Evolutionary conservation across 805 yeast genomes (phyloP).

Genomic region (Priceomyces carsonii): DNA sequence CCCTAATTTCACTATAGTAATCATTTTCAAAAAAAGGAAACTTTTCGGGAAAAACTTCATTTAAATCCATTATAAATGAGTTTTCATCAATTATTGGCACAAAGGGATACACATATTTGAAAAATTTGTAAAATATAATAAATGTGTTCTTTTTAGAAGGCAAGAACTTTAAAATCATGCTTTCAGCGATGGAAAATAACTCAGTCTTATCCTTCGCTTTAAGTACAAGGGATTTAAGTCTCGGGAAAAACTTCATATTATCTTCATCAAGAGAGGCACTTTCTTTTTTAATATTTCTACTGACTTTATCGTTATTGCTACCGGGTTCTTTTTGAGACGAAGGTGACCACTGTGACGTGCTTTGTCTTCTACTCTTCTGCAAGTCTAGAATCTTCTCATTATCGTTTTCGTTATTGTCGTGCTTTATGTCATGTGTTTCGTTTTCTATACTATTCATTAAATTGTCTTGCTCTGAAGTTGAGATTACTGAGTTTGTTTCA

Average conservation of each 20-base stretch:
- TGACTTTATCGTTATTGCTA: neutral
- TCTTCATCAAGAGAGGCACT: slow-evolving; percentile 3
- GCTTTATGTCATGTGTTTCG: too few relatives aligned
- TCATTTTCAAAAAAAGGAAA: slow-evolving; percentile 20
- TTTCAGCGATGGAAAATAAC: slow-evolving; percentile 28
- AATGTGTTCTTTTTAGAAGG: slow-evolving; percentile 28
- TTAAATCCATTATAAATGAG: slow-evolving; percentile 25
- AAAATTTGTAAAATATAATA: slow-evolving; percentile 31
- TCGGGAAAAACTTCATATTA: slow-evolving; percentile 17
- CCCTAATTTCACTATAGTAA: slow-evolving; percentile 19
- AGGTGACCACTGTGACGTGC: too few relatives aligned
- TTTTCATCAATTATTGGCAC: slow-evolving; percentile 36
- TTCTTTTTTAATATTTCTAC: neutral
- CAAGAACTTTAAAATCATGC: slow-evolving; percentile 27
- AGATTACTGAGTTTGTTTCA: too few relatives aligned
- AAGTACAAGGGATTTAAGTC: slow-evolving; percentile 20
- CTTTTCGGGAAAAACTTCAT: slow-evolving; percentile 19
- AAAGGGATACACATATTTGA: slow-evolving; percentile 41
- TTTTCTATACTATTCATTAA: too few relatives aligned
- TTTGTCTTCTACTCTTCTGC: too few relatives aligned
- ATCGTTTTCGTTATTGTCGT: too few relatives aligned
- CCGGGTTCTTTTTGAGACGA: too few relatives aligned
- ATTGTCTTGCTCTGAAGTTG: slow-evolving; percentile 1
- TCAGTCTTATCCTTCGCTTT: slow-evolving; percentile 20
- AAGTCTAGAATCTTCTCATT: too few relatives aligned